A percentile compares a stretch with the other conserved stretches of the same genome.
phyloP scores from a whole-genome alignment of 495 filamentous ascomycete genomes.

The Parachaetomium inaequale region DNA sequence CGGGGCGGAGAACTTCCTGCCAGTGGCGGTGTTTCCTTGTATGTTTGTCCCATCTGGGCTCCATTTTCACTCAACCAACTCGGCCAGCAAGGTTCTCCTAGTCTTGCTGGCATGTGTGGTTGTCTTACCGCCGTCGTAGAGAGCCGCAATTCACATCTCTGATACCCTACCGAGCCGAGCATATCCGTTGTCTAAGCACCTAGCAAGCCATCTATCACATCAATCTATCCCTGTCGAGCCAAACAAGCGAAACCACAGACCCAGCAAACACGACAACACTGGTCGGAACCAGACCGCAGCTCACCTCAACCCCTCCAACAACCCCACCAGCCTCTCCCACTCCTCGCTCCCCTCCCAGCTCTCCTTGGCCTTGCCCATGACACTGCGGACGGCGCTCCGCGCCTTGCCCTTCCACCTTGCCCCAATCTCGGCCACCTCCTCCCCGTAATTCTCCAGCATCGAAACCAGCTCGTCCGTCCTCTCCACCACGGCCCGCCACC shows the following conservation, averaged over 20 bases:
- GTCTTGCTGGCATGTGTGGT: background rate
- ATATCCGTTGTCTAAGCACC: background rate
- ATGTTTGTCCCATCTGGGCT: background rate
- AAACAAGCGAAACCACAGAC: background rate
- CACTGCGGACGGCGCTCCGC: constrained; percentile 71
- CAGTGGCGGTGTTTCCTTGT: background rate
- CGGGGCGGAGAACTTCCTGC: background rate
- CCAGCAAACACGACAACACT: background rate
- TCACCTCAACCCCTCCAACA: constrained; percentile 57
- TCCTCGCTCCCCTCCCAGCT: constrained; percentile 73
- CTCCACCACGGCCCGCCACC: constrained; percentile 60
- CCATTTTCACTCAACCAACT: background rate
- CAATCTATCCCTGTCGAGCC: background rate
- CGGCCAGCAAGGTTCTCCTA: background rate
- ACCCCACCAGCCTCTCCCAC: constrained; percentile 61
- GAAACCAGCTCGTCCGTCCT: constrained; percentile 63
- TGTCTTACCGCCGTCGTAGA: background rate
- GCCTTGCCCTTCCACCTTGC: constrained; percentile 83
- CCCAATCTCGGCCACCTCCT: constrained; percentile 49
- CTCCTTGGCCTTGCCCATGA: constrained; percentile 78
- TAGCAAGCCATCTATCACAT: background rate
- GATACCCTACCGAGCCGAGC: background rate
- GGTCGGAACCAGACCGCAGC: background rate
- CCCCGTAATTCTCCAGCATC: constrained; percentile 63
- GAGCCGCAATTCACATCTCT: background rate